Evolutionary conservation across 306 rosid genomes (phyloP).

Genomic region (Pueraria montana): DNA sequence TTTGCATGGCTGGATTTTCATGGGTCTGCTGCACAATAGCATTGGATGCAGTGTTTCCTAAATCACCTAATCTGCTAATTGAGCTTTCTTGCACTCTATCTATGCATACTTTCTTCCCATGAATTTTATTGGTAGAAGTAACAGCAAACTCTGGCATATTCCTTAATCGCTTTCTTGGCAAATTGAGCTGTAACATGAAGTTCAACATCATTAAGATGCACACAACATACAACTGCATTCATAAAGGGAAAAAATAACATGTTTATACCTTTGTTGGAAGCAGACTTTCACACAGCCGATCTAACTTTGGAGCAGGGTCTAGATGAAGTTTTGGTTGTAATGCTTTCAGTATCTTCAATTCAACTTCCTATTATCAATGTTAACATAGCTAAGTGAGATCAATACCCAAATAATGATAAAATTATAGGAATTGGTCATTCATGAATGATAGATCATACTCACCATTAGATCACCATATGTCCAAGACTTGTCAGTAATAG

Average conservation of each 20-base stretch:
- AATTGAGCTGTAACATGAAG: constrained; percentile 72
- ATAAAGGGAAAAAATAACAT: constrained; percentile 40
- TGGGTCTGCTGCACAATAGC: constrained; percentile 60
- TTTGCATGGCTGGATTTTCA: constrained; percentile 70
- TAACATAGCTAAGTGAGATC: constrained; percentile 43
- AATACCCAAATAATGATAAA: constrained; percentile 42
- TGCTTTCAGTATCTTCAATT: constrained; percentile 85
- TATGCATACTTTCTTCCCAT: constrained; percentile 85
- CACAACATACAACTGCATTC: constrained; percentile 39
- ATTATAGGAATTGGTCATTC: constrained; percentile 30
- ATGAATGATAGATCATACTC: constrained; percentile 50
- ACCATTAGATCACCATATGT: constrained; percentile 99
- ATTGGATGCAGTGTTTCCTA: constrained; percentile 71
- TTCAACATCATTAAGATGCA: constrained; percentile 50
- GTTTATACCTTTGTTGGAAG: constrained; percentile 74
- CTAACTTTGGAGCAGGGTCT: constrained; percentile 89
- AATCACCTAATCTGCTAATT: constrained; percentile 69
- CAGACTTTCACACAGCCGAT: constrained; percentile 73
- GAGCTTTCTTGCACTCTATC: constrained; percentile 80
- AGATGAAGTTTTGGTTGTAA: constrained; percentile 86
- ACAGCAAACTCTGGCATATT: constrained; percentile 82
- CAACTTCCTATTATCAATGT: constrained; percentile 76
- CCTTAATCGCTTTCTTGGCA: constrained; percentile 79
- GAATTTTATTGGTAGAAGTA: constrained; percentile 69
- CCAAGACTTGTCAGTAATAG: constrained; percentile 89